phyloP scores from a whole-genome alignment of 495 filamentous ascomycete species.

The Diplogelasinospora grovesii region DNA sequence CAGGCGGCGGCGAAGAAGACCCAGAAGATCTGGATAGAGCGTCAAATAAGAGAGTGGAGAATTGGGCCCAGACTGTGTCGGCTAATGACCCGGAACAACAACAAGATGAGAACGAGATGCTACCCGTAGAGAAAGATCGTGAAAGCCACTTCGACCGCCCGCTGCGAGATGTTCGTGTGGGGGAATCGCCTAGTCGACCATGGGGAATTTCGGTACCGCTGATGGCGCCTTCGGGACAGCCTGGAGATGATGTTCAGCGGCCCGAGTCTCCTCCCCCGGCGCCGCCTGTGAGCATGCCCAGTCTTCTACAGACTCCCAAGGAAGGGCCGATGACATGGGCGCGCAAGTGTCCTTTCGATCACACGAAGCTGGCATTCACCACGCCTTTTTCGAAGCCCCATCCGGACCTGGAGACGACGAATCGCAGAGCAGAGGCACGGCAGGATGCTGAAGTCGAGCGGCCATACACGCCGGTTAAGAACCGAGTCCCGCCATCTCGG shows the following conservation, averaged over 20 bases:
- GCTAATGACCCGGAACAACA: conserved; percentile 36
- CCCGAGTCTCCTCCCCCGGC: conserved; percentile 38
- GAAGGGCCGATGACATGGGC: conserved; percentile 15
- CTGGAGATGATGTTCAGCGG: conserved; percentile 19
- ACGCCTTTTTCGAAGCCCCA: conserved; percentile 17
- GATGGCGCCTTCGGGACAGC: conserved; percentile 8
- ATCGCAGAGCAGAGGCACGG: conserved; percentile 8
- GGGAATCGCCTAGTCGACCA: conserved; percentile 81
- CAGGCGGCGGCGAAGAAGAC: conserved; percentile 21
- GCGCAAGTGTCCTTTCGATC: conserved; percentile 42
- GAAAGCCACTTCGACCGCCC: conserved; percentile 69
- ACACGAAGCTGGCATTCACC: conserved; percentile 28
- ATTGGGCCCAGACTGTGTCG: conserved; percentile 71
- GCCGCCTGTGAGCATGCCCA: conserved; percentile 29
- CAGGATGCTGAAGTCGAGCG: conserved; percentile 12
- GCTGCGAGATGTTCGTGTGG: conserved; percentile 74
- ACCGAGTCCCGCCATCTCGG: conserved; percentile 6
- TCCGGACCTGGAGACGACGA: conserved; percentile 13
- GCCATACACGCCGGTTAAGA: conserved; percentile 16
- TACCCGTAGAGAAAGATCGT: conserved; percentile 34
- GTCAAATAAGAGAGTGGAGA: conserved; percentile 63
- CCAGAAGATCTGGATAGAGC: conserved; percentile 37
- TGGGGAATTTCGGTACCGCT: conserved; percentile 77
- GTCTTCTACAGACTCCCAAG: conserved; percentile 14
- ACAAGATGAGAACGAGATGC: conserved; percentile 27